Conservation (phyloP, 768 basidiomycete genomes). For the Termitomyces sp. region DNA sequence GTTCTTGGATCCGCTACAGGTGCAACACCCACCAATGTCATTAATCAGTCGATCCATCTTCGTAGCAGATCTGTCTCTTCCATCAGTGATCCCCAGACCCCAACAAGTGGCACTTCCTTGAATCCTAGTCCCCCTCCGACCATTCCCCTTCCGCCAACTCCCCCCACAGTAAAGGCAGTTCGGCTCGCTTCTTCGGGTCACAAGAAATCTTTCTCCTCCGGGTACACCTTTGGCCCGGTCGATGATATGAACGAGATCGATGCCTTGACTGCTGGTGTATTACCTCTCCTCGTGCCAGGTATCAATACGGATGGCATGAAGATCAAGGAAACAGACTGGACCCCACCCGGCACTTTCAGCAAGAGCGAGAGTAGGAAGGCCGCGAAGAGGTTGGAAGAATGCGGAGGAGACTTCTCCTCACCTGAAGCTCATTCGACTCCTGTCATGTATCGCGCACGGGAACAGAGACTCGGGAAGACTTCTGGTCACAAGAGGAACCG, state of each 20-base stretch:
- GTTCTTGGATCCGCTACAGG: constrained; percentile 38
- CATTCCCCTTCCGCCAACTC: constrained; percentile 74
- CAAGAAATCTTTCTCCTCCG: constrained; percentile 64
- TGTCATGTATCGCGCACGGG: constrained; percentile 32
- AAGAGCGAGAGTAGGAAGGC: constrained; percentile 39
- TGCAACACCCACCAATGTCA: constrained; percentile 27
- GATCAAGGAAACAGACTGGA: constrained; percentile 46
- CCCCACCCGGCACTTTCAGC: constrained; percentile 40
- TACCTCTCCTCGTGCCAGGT: constrained; percentile 68
- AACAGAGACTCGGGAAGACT: constrained; percentile 38
- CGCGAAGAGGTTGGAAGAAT: constrained; percentile 38
- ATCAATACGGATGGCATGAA: constrained; percentile 57
- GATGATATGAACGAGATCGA: constrained; percentile 67
- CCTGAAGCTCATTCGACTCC: constrained; percentile 65
- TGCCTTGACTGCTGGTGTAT: constrained; percentile 64
- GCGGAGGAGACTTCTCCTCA: constrained; percentile 52
- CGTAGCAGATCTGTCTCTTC: constrained; percentile 63
- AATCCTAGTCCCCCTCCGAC: constrained; percentile 59
- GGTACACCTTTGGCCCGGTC: constrained; percentile 59
- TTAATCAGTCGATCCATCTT: constrained; percentile 45
- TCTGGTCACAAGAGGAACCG: constrained; percentile 60
- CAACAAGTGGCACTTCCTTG: constrained; percentile 34
- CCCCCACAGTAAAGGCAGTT: constrained; percentile 59
- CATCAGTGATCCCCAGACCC: constrained; percentile 38
- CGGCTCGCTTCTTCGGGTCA: constrained; percentile 55